A percentile compares a stretch with the other conserved stretches of the same genome.
Evolutionary conservation across 805 yeast species (phyloP).

Genomic region (Zygosaccharomyces siamensis): DNA sequence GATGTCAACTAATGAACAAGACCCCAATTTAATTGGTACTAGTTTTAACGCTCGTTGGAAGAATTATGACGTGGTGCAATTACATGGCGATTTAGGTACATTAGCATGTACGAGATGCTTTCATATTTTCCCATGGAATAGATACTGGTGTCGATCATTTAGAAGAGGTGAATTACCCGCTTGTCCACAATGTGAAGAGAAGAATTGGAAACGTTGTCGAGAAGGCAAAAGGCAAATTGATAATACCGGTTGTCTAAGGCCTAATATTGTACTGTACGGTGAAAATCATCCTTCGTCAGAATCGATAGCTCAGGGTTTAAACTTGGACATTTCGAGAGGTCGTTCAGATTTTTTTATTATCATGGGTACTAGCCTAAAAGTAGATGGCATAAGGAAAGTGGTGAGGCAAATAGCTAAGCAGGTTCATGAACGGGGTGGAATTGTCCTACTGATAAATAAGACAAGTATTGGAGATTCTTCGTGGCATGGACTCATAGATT

Average conservation of each 20-base stretch:
- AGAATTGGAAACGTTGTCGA: constrained; percentile 50
- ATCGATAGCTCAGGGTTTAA: constrained; percentile 63
- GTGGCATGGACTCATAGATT: constrained; percentile 75
- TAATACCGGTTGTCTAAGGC: constrained; percentile 70
- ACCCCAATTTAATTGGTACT: constrained; percentile 22
- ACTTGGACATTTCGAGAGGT: constrained; percentile 51
- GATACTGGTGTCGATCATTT: constrained; percentile 43
- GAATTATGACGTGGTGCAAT: constrained; percentile 70
- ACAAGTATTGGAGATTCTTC: constrained; percentile 53
- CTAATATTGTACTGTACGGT: constrained; percentile 88
- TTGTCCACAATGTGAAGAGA: constrained; percentile 63
- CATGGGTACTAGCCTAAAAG: constrained; percentile 89
- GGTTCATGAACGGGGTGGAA: constrained; percentile 75
- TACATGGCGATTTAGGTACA: constrained; percentile 82
- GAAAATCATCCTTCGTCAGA: constrained; percentile 90
- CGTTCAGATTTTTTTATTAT: constrained; percentile 78
- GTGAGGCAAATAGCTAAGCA: constrained; percentile 64
- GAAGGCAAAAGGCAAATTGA: constrained; percentile 74
- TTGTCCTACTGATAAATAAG: constrained; percentile 70
- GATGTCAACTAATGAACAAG: constrained; percentile 45
- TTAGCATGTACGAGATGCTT: constrained; percentile 74
- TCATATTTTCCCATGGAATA: constrained; percentile 55
- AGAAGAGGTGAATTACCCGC: constrained; percentile 66
- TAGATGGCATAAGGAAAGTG: constrained; percentile 78
- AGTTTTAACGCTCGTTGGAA: constrained; percentile 48